Conservation (phyloP, 2,329 filamentous ascomycete genomes). For the Neofusicoccum sp. region DNA sequence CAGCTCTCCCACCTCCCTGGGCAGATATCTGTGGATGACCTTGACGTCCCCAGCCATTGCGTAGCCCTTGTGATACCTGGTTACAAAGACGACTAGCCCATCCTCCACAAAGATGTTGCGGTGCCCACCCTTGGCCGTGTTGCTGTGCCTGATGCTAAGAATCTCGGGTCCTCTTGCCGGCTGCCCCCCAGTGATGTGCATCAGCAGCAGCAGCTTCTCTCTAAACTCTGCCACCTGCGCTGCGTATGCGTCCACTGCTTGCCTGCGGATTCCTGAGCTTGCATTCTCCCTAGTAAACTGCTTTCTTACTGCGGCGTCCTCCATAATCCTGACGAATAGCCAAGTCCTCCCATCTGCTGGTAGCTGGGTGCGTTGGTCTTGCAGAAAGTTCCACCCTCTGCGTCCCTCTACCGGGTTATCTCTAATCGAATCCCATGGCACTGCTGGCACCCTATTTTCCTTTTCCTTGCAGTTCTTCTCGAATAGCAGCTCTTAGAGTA, state of each 20-base stretch:
- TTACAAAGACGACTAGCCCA: conserved; percentile 28
- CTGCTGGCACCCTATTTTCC: no score
- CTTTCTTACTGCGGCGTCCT: neutral
- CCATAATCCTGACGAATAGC: neutral
- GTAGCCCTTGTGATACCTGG: conserved; percentile 29
- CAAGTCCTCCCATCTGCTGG: neutral
- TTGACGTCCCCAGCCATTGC: no score
- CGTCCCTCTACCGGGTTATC: no score
- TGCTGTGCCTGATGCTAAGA: conserved; percentile 27
- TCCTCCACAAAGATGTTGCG: conserved; percentile 30
- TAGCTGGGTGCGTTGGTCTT: neutral
- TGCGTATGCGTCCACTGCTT: neutral
- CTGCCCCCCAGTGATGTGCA: conserved; percentile 26
- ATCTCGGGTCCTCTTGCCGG: conserved; percentile 27
- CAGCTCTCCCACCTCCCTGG: no score
- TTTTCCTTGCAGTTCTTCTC: no score
- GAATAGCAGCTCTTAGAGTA: neutral
- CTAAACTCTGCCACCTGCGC: conserved; percentile 1
- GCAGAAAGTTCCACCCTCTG: neutral
- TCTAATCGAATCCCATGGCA: no score
- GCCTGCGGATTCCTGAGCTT: no score
- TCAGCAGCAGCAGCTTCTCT: conserved; percentile 28
- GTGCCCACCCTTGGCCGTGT: conserved; percentile 21
- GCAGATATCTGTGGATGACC: no score
- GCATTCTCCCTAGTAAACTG: neutral